Percentiles rank a stretch among this genome's conserved stretches.
phyloP scores from a whole-genome alignment of 805 yeast species.

The Cyberlindnera xishuangbannaensis region DNA sequence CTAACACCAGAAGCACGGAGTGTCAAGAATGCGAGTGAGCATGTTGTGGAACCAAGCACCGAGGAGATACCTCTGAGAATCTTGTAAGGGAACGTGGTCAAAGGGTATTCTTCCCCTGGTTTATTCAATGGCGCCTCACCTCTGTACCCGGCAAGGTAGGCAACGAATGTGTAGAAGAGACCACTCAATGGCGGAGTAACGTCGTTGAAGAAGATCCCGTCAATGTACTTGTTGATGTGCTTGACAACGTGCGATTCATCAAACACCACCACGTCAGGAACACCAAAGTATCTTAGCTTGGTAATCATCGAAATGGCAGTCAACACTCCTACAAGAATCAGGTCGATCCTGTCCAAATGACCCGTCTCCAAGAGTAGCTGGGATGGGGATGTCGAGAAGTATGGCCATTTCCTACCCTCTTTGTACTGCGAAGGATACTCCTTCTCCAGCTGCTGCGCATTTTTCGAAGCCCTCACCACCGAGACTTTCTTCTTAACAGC shows the following conservation, averaged over 20 bases:
- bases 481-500: conserved; percentile 10
- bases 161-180: conserved; percentile 50
- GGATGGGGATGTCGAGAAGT: conserved; percentile 23
- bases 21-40: conserved; percentile 48
- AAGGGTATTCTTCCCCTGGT: conserved; percentile 14
- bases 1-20: conserved; percentile 53
- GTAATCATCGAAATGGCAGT: conserved; percentile 17
- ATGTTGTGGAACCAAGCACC: conserved; percentile 45
- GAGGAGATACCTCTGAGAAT: conserved; percentile 55
- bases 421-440: conserved; percentile 26
- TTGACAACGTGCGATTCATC: conserved; percentile 42
- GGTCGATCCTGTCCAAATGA: conserved; percentile 7
- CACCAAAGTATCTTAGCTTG: conserved; percentile 16
- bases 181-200: conserved; percentile 71
- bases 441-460: background rate
- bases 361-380: conserved; percentile 14
- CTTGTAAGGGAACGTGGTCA: conserved; percentile 38
- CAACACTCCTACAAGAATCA: conserved; percentile 12
- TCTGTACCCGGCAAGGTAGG: conserved; percentile 46
- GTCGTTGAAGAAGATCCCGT: conserved; percentile 60
- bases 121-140: conserved; percentile 26
- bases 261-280: conserved; percentile 33
- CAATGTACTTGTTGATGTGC: conserved; percentile 38
- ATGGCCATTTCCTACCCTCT: conserved; percentile 30
- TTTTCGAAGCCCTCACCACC: conserved; percentile 1